Evolutionary conservation across 2,329 filamentous ascomycete species (phyloP), one percentile per base, ranked within the genome.

Genomic region (Ceratocystis huliohia): DNA sequence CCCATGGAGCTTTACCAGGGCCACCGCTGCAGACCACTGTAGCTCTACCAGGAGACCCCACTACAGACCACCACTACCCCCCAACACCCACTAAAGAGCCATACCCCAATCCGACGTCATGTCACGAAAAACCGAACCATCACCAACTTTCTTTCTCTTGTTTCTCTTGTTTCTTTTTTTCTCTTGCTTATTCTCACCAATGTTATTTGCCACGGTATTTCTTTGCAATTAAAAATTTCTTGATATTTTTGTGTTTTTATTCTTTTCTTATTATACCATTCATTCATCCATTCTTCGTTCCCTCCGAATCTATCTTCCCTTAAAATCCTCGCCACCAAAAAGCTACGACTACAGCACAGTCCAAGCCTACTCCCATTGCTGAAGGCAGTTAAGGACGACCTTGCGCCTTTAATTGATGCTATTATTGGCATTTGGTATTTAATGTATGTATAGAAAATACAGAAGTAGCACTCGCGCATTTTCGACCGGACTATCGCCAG

Each of bases 351-450:
- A 28, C 61, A 28, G 61, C 37, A 28, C 57, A 10, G 37, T 41
- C 37, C 37, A 41, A 13, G 37, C 37, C 37, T 13, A 15, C 37
- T 10, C 57, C 61, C 61, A 62, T 25, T 62, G 56, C 56, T 30
- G 28, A 28, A 59, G 28, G 56, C 56, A 59, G 37, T 20, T 41
- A 41, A 15, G 37, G 37, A 41, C 25, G 17, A 59, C 56, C 56
- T 30, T 37, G 56, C 56, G 56, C 56, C 56, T 59, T 59, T 59
- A 57, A 57, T 57, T 56, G 50, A 20, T 56, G 22, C 53, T 57
- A 28, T 17, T 59, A n/a, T 59, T n/a, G 28, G 28, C 28, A 15
- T 37, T 30, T 33, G 7, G 15, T 15, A 17, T 57, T 56, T 15
- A 2, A 13, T 25, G 13, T 25, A 20, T 25, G 20, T 33, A 1